Conservation (phyloP, 2,329 filamentous ascomycete genomes). For the Cryphonectria japonica region DNA sequence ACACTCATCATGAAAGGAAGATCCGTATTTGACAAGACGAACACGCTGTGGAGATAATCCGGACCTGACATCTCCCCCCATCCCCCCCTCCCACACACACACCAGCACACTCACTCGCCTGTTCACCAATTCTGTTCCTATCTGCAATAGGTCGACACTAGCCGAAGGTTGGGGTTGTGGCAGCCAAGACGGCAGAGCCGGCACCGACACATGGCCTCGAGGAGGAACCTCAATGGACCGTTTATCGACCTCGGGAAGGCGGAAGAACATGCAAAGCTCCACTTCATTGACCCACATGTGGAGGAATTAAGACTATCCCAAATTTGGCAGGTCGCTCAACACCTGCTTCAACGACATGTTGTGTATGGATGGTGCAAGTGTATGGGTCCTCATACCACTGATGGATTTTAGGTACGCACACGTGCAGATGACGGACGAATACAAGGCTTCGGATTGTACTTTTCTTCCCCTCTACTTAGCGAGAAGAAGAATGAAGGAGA, state of each 20-base stretch:
- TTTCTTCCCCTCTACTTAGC: too few relatives aligned
- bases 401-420: not conserved
- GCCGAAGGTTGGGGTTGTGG: not conserved
- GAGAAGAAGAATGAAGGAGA: not conserved
- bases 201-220: conserved; percentile 16
- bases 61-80: not conserved
- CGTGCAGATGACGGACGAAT: not conserved
- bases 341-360: not conserved
- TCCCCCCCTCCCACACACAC: not conserved
- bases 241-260: not conserved
- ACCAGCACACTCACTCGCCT: too few relatives aligned
- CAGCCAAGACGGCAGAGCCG: not conserved
- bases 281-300: not conserved
- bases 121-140: too few relatives aligned
- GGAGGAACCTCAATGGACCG: conserved; percentile 16
- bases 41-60: not conserved
- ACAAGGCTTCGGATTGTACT: not conserved
- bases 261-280: conserved; percentile 7
- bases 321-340: conserved; percentile 10
- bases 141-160: not conserved
- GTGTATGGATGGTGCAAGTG: not conserved
- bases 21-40: not conserved
- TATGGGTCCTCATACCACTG: not conserved
- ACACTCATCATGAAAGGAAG: not conserved
- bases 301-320: not conserved